Base-by-base conservation (phyloP, 805 yeast genomes). In the Candida glaebosa region DNA sequence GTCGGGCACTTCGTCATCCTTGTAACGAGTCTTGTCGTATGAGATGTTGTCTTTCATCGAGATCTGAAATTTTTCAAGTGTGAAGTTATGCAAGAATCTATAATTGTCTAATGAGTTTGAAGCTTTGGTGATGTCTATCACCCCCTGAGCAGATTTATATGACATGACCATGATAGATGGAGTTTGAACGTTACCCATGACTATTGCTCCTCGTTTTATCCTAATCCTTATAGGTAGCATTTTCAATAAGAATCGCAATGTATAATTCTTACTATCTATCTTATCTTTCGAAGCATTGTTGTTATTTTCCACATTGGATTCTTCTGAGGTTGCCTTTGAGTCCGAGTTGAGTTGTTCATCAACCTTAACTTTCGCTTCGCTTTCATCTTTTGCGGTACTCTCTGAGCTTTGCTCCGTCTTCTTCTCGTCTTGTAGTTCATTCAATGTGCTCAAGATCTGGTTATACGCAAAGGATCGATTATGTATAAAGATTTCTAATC, bases 381-480 rank as follows among this genome's bases (percentile, higher is more conserved):
- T 16, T 10, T 28, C 12, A n/a, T n/a, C n/a, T n/a, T n/a, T n/a
- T n/a, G n/a, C n/a, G 12, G 16, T 28, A 28, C 16, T 28, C n/a
- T 28, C 31, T 16, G 31, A 14, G 14, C 16, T 28, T 10, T 28
- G n/a, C 9, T 14, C 31, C 5, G n/a, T 28, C 16, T 28, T 28
- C 14, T 10, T 16, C 9, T 28, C 12, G 16, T 22, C 22, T 16
- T 18, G 25, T n/a, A 35, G 14, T 5, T 35, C 38, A 24, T 58
- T 52, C 15, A 74, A 54, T 14, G 58, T 48, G 16, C 74, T 72
- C 50, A 81, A 50, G 12, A 86, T 75, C 39, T 71, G 72, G 33
- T 87, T 90, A 61, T 85, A 93, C 0, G 96, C 90, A 8, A 67
- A 67, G 0, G 87, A 77, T 54, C 93, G 75, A 60, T 93, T 93